Evolutionary conservation across 2,329 filamentous ascomycete genomes (phyloP).

Genomic region (Botrytis fabae): DNA sequence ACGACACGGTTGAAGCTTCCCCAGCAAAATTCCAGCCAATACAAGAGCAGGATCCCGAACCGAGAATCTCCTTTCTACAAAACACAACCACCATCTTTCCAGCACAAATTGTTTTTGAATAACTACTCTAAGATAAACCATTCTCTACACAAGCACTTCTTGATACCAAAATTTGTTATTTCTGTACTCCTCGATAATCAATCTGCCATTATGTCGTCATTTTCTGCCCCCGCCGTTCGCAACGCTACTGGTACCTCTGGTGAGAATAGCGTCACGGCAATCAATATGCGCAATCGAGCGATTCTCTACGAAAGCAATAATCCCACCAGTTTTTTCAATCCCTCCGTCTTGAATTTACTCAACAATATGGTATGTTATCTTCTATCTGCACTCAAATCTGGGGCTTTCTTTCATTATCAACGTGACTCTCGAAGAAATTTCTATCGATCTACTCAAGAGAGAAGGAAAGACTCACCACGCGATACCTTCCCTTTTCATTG

Average conservation of each 20-base stretch:
- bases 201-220: neutral
- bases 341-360: neutral
- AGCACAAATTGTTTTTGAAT: neutral
- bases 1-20: neutral
- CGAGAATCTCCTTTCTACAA: slow-evolving; percentile 14
- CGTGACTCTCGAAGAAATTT: too few relatives aligned
- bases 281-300: neutral
- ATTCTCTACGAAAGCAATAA: slow-evolving; percentile 3
- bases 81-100: neutral
- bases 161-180: neutral
- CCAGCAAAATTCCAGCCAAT: neutral
- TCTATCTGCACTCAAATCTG: too few relatives aligned
- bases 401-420: neutral
- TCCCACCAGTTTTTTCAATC: neutral
- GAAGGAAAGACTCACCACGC: too few relatives aligned
- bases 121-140: neutral
- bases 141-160: neutral
- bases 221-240: neutral
- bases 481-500: too few relatives aligned
- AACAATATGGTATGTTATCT: neutral
- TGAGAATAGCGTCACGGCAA: slow-evolving; percentile 2
- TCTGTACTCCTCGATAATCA: neutral
- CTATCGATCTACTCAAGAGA: neutral
- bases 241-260: too few relatives aligned
- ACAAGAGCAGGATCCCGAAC: neutral